Evolutionary conservation across 179 eudicot species (phyloP), one percentile per base, ranked within the genome.

Genomic region (Sideroxylon spinosum): DNA sequence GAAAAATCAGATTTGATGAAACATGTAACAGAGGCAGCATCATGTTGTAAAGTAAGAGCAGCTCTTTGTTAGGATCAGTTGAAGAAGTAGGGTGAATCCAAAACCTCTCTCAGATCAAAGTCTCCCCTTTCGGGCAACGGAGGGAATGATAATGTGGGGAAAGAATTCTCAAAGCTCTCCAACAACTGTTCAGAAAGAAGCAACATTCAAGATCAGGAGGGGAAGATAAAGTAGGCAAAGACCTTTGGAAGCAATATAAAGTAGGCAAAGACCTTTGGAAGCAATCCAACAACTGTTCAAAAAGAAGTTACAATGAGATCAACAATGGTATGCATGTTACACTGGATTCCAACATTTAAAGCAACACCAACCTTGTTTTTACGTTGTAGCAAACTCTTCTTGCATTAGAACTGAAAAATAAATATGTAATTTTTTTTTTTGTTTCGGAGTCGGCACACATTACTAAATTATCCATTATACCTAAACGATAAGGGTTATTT

Each of bases 91-190:
- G 90, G 89, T 14, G 98, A 96, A 55, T 87, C 70, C 59, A 96
- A 57, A 67, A 94, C 99, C 59, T 96, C 98, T 78, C 85, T 82
- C 64, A 96, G 84, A 79, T 96, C 91, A 49, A 96, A 94, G 78
- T 94, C 94, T 76, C 99, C 99, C 61, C 98, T 91, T 68, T 92
- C 96, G 0, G 99, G 99, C 81, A 94, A 86, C 70, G 98, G 90
- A 22, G 99, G 98, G 74, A 96, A 96, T 62, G 84, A 20, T 73
- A 92, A 79, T 1, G 79, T 29, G 3, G 98, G 98, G 83, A 94
- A 96, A 17, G 96, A 88, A 76, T 81, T 80, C 72, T 94, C 85
- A 74, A 96, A 96, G 87, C 96, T 86, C 84, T 94, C 89, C 87
- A 96, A 73, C 85, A 96, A 86, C 98, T 95, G 97, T 82, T 78